Percentiles rank a stretch among this genome's conserved stretches.
Evolutionary conservation across 75 land plant genomes (phyloP).

Genomic region (Azolla pinnata): DNA sequence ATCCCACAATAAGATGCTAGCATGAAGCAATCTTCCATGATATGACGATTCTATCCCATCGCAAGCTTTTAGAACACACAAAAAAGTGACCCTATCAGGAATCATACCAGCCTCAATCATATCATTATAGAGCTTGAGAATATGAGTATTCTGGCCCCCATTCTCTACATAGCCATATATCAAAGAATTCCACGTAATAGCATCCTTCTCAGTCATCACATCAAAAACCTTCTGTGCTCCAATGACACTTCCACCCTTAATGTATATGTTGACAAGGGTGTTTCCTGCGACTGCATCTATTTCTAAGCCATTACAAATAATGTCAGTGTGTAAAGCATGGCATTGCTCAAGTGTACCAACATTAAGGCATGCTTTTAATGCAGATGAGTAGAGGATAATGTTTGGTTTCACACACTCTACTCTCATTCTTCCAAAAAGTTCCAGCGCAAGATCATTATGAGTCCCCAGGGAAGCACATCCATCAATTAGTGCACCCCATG

Average conservation of each 20-base stretch:
- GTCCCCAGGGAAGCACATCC: slow-evolving; percentile 10
- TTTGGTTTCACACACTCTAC: slow-evolving; percentile 1
- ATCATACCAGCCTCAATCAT: background rate
- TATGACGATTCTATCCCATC: background rate
- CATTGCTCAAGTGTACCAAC: slow-evolving; percentile 11
- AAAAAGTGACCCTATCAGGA: background rate
- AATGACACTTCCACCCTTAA: slow-evolving; percentile 10
- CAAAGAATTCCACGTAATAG: slow-evolving; percentile 16
- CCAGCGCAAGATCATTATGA: slow-evolving; percentile 5
- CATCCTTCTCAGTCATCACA: slow-evolving; percentile 7
- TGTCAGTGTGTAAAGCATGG: slow-evolving; percentile 5
- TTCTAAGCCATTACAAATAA: slow-evolving; percentile 8
- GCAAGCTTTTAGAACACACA: slow-evolving; percentile 5
- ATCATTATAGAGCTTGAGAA: slow-evolving; percentile 1
- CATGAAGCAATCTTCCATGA: slow-evolving; percentile 5
- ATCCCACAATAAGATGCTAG: background rate
- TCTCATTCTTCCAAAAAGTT: slow-evolving; percentile 7
- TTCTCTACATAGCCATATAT: slow-evolving; percentile 11
- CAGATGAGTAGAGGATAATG: slow-evolving; percentile 3
- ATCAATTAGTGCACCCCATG: slow-evolving; percentile 24
- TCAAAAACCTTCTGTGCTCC: slow-evolving; percentile 19
- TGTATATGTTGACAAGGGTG: slow-evolving; percentile 15
- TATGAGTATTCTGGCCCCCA: background rate
- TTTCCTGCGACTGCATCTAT: slow-evolving; percentile 7
- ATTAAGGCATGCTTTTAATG: slow-evolving; percentile 8